A percentile compares a stretch with the other conserved stretches of the same genome.
Conservation (phyloP, 1,139 yeast species). For the Magnusiomyces sp. region DNA sequence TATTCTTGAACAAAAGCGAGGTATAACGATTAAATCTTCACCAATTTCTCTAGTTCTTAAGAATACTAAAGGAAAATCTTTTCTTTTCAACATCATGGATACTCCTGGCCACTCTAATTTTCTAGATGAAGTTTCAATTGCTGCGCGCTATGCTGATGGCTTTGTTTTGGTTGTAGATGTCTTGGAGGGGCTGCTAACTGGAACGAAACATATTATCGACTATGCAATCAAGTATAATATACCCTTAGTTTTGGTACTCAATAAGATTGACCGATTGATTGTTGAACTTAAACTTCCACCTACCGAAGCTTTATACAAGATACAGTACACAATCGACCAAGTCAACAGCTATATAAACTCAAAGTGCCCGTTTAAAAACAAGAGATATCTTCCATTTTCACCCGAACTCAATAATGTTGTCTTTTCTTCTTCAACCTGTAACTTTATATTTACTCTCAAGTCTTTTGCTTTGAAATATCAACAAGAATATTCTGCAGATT, state of each 20-base stretch:
- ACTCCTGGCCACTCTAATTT: slow-evolving; percentile 91
- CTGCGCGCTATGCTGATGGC: slow-evolving; percentile 55
- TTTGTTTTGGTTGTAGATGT: slow-evolving; percentile 69
- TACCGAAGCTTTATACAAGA: slow-evolving; percentile 60
- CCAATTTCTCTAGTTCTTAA: slow-evolving; percentile 58
- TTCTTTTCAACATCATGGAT: slow-evolving; percentile 58
- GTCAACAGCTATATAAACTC: slow-evolving; percentile 44
- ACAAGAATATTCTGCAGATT: slow-evolving; percentile 24
- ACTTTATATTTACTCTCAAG: slow-evolving; percentile 54
- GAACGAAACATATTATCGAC: slow-evolving; percentile 43
- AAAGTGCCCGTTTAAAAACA: slow-evolving; percentile 15
- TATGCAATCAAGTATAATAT: slow-evolving; percentile 42
- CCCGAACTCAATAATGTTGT: slow-evolving; percentile 61
- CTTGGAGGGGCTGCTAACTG: slow-evolving; percentile 66
- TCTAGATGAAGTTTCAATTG: slow-evolving; percentile 58
- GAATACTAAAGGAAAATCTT: slow-evolving; percentile 48
- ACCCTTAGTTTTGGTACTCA: slow-evolving; percentile 56
- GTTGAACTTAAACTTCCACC: slow-evolving; percentile 73
- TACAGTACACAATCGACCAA: slow-evolving; percentile 53
- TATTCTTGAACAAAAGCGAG: slow-evolving; percentile 59
- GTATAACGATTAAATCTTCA: slow-evolving; percentile 55
- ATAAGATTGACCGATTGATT: slow-evolving; percentile 75
- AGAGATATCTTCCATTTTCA: slow-evolving; percentile 33
- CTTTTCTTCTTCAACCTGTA: slow-evolving; percentile 60
- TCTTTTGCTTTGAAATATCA: slow-evolving; percentile 57